Evolutionary conservation across 2,329 filamentous ascomycete genomes (phyloP).

Genomic region (Venturia asperata): DNA sequence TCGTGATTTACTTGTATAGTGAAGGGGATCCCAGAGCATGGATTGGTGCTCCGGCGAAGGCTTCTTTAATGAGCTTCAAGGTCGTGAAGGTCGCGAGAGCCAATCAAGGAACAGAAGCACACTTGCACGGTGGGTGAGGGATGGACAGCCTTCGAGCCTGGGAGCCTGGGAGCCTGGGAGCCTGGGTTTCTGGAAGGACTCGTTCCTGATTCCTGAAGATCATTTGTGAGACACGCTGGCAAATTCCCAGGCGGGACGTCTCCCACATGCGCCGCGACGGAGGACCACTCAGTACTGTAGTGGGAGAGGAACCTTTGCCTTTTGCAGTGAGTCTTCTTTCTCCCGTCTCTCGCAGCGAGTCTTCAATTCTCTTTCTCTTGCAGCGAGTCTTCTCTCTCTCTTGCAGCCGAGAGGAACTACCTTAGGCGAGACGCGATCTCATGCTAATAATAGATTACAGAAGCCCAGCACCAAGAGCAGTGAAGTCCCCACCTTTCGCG

Average conservation of each 20-base stretch:
- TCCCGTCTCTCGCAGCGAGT: too few species aligned
- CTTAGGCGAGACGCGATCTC: background rate
- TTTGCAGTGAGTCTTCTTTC: background rate
- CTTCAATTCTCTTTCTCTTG: background rate
- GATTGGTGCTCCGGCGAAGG: background rate
- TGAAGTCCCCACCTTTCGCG: background rate
- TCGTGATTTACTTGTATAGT: background rate
- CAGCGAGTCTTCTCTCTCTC: background rate
- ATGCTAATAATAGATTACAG: slow-evolving; percentile 7
- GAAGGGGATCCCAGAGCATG: background rate
- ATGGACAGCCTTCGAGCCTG: too few species aligned
- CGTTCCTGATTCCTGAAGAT: background rate
- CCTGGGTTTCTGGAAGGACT: background rate
- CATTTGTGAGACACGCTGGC: background rate
- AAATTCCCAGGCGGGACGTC: background rate
- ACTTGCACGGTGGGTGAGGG: too few species aligned
- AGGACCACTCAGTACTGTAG: background rate
- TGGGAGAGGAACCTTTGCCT: background rate
- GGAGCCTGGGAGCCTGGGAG: background rate
- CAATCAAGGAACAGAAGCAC: background rate
- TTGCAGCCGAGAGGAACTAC: background rate
- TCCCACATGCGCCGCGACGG: too few species aligned
- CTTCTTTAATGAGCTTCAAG: background rate
- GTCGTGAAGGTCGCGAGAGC: background rate
- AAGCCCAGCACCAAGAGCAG: background rate